phyloP scores from a whole-genome alignment of 805 yeast species.

The Starmerella gropengiesseri region DNA sequence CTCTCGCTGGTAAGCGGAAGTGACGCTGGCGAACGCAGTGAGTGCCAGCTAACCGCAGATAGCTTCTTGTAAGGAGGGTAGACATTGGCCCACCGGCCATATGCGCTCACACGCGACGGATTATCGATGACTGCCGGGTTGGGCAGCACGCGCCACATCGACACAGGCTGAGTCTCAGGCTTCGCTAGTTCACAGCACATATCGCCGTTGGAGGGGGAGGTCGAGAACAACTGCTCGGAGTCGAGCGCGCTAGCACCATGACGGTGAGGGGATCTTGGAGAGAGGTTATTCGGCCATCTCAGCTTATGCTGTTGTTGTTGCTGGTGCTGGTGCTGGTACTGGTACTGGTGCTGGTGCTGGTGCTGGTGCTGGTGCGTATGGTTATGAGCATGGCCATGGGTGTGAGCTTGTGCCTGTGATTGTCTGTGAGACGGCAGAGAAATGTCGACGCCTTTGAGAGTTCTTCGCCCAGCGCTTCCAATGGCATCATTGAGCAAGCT shows the following conservation, averaged over 20 bases:
- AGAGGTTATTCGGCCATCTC: conserved; percentile 1
- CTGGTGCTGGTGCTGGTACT: too few species aligned
- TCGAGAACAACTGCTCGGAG: not conserved
- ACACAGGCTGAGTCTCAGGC: conserved; percentile 13
- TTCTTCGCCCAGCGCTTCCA: too few species aligned
- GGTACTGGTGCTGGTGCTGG: too few species aligned
- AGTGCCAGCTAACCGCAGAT: conserved; percentile 78
- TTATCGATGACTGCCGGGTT: conserved; percentile 58
- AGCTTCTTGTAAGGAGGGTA: conserved; percentile 63
- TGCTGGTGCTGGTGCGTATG: too few species aligned
- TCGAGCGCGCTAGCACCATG: not conserved
- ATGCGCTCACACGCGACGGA: conserved; percentile 45
- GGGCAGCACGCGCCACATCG: conserved; percentile 50
- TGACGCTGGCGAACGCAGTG: conserved; percentile 86
- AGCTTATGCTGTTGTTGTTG: not conserved
- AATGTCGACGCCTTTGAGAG: too few species aligned
- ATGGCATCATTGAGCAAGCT: too few species aligned
- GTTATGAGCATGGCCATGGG: too few species aligned
- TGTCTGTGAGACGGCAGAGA: too few species aligned
- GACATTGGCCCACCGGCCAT: conserved; percentile 85
- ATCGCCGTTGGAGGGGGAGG: not conserved
- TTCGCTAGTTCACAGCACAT: conserved; percentile 2
- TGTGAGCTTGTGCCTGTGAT: too few species aligned
- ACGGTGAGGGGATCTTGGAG: not conserved
- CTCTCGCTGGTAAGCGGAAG: conserved; percentile 70